Percentiles rank a stretch among this genome's conserved stretches.
Conservation (phyloP, 306 rosid species). For the Quercus glauca region DNA sequence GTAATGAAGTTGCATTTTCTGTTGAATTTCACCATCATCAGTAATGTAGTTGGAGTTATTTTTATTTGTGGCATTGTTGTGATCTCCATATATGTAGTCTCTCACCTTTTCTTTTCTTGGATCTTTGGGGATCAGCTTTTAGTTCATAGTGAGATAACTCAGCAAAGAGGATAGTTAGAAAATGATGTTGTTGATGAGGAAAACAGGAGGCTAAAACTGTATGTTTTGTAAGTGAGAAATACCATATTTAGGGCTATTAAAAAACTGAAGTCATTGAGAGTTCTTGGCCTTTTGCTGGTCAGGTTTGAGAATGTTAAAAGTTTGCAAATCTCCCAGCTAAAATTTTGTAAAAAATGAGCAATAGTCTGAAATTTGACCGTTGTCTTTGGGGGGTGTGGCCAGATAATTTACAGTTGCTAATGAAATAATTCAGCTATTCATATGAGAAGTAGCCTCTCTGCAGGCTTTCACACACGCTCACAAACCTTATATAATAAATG, state of each 20-base stretch:
- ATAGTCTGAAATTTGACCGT: neutral
- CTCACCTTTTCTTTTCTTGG: neutral
- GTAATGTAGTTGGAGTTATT: neutral
- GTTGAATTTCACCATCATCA: neutral
- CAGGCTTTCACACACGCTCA: too few species aligned
- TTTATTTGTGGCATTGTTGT: neutral
- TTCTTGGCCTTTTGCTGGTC: neutral
- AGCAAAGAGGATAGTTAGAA: neutral
- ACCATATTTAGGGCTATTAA: neutral
- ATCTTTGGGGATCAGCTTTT: neutral
- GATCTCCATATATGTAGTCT: neutral
- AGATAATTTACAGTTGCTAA: too few species aligned
- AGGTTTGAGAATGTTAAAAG: neutral
- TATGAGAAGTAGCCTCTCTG: too few species aligned
- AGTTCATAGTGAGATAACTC: neutral
- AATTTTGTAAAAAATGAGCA: neutral
- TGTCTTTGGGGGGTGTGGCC: too few species aligned
- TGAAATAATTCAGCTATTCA: too few species aligned
- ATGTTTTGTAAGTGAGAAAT: neutral
- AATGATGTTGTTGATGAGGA: neutral
- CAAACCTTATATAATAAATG: too few species aligned
- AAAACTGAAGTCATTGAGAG: neutral
- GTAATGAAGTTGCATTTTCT: slow-evolving; percentile 7
- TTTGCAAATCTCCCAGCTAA: too few species aligned
- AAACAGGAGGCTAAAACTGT: neutral